Evolutionary conservation across 2,329 filamentous ascomycete genomes (phyloP), one percentile per base, ranked within the genome.

Genomic region (Aspergillaceae sp.): DNA sequence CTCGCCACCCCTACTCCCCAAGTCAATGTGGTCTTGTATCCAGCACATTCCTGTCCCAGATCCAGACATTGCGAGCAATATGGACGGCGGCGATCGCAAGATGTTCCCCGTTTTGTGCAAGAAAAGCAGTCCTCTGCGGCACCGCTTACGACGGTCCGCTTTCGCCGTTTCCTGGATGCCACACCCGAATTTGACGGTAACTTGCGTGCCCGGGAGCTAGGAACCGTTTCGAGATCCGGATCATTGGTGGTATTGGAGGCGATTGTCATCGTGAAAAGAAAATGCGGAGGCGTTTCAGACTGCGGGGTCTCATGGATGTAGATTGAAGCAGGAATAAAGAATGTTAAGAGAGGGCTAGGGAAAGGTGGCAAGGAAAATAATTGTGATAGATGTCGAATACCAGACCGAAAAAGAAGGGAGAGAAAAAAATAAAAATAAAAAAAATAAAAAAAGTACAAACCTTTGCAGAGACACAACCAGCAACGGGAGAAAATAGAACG

Each of bases 1-100:
- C 90, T 96, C 47, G 91, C 91, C 48, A 97, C 91, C 43, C 91
- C 91, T 41, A 96, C 87, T 37, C 89, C 89, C 91, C 91, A 97
- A 41, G 91, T 97, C 68, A 97, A 76, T 57, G 91, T 90, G 10
- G 91, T 97, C 72, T 94, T 94, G 75, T 97, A 97, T 49, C 91
- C 91, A 29, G 87, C 89, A 72, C 91, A 97, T 63, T 94, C 89
- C 65, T 88, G 89, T 54, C 89, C 90, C 53, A 88, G 78, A 57
- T 95, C 87, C 52, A 97, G 79, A 67, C 91, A 98, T 69, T 89
- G 90, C 40, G 89, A 89, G 72, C 92, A 97, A 70, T 96, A 97
- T 6, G 91, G 91, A 59, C 91, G 80, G 63, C 88, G 82, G 57
- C 91, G 83, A 70, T 97, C 91, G 73, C 91, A 98, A 68, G 87